Base-by-base conservation (phyloP, 352 stramenopile species). In the Aphanomyces cochlioides region DNA sequence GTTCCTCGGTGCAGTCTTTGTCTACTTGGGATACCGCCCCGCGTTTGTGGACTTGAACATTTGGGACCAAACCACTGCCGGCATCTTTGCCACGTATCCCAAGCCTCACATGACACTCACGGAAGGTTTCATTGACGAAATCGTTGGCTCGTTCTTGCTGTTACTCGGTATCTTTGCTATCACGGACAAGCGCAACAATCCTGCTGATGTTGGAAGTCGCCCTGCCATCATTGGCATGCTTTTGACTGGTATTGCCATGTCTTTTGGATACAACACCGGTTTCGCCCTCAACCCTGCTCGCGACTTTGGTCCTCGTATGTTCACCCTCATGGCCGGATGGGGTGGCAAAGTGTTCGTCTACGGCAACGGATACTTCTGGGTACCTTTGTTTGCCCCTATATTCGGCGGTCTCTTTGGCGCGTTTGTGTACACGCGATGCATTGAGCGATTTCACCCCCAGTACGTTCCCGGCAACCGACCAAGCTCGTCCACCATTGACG, bases 181-280 rank as follows among this genome's bases (percentile, higher is more conserved):
- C 50, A 69, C 63, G 4, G 63, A 69, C 63, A 69, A 69, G 38
- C 63, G 63, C 63, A 69, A 71, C 64, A 73, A 72, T 47, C 59
- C 54, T 19, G 68, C 68, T 19, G 68, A 72, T 3, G 21, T 17
- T 38, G 80, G 84, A 56, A 87, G 84, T 63, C 86, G 88, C 72
- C 84, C 84, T 7, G 77, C 87, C 7, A 82, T 87, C 21, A 90
- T 92, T 53, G 84, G 84, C 3, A 69, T 92, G 40, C 78, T 90
- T n/a, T 77, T 92, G 40, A 80, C 79, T 17, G 81, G 82, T n/a
- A 91, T 91, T 60, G 84, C 84, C 10, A 80, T 91, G 47, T 88
- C 79, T 6, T 92, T 92, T 57, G 84, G 79, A 17, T 90, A 88
- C 79, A 90, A 92, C 80, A 92, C 84, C 43, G 84, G 84, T 8